Conservation (phyloP, 2,329 filamentous ascomycete genomes). For the Diaporthe sp. region DNA sequence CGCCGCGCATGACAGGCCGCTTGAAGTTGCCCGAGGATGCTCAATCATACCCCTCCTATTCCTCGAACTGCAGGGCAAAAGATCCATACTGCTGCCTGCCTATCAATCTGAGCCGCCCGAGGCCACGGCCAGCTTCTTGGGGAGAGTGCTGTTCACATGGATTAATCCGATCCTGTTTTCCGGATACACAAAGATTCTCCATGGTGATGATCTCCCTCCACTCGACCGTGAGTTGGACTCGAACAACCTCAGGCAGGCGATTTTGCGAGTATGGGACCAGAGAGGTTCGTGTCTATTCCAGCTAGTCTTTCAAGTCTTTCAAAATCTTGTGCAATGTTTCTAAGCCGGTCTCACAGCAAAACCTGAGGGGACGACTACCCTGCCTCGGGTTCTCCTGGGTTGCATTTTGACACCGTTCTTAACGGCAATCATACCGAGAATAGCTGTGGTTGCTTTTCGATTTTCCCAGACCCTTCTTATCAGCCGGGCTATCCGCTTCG, state of each 20-base stretch:
- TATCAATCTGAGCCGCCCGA: conserved; percentile 45
- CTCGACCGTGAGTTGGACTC: conserved; percentile 46
- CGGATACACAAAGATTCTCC: conserved; percentile 48
- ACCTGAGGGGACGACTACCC: conserved; percentile 45
- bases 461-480: conserved; percentile 58
- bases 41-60: conserved; percentile 46
- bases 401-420: conserved; percentile 49
- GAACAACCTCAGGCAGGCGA: conserved; percentile 42
- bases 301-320: not conserved
- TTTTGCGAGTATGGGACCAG: conserved; percentile 47
- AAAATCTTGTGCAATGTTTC: not conserved
- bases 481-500: conserved; percentile 52
- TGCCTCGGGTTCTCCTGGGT: conserved; percentile 49
- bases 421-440: conserved; percentile 50
- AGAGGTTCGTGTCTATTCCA: conserved; percentile 44
- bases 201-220: conserved; percentile 45
- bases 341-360: conserved; percentile 40
- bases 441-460: conserved; percentile 55
- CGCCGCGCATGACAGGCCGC: not conserved
- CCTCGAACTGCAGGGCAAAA: conserved; percentile 45
- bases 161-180: conserved; percentile 48
- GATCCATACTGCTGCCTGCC: conserved; percentile 32
- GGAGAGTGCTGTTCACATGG: conserved; percentile 50
- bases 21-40: not conserved
- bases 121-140: conserved; percentile 47